Base-by-base conservation (phyloP, 768 basidiomycete genomes). In the Collybia sordida region DNA sequence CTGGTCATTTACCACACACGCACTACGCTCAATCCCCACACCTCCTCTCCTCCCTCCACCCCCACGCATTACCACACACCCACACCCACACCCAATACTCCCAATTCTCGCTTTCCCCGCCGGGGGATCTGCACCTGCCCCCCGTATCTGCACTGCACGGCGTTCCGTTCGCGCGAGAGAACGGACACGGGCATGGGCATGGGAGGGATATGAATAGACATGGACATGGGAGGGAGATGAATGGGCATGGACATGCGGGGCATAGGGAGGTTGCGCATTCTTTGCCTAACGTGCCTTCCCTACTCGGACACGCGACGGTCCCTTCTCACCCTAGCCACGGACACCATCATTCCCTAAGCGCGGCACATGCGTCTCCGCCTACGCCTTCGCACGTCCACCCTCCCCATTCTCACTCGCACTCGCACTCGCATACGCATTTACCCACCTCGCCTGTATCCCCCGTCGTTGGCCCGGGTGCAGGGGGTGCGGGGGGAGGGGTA, bases 51-150 rank as follows among this genome's bases (percentile, higher is more conserved):
- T 47, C 61, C 3, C 59, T 53, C 40, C 39, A 53, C 37, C 49
- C 63, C 8, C 61, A 70, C 28, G 67, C 70, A n/a, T n/a, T n/a
- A n/a, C n/a, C n/a, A 0, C 67, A 64, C 27, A 62, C 66, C 0
- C 70, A 69, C 22, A 51, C 62, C 2, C 67, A 67, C 28, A 56
- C 62, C 2, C 61, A 53, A 1, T 66, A 66, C 43, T 62, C 59
- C 0, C 63, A 63, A 4, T 70, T 68, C 47, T 61, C 63, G 3
- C 61, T 68, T 38, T 60, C 59, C 19, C 60, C 66, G 1, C 63
- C 64, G 0, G 51, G 47, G 24, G 49, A 34, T 3, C 56, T 59
- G 35, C 61, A 62, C 25, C 63, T 64, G 9, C 63, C 63, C 2
- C 56, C 62, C 5, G 57, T 64, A 4, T 57, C 57, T 0, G 48